These are phyloP conservation scores for Biscogniauxia sp. DNA, from an alignment of 2,329 filamentous ascomycete genomes.

Conservation along the genomic window DNA sequence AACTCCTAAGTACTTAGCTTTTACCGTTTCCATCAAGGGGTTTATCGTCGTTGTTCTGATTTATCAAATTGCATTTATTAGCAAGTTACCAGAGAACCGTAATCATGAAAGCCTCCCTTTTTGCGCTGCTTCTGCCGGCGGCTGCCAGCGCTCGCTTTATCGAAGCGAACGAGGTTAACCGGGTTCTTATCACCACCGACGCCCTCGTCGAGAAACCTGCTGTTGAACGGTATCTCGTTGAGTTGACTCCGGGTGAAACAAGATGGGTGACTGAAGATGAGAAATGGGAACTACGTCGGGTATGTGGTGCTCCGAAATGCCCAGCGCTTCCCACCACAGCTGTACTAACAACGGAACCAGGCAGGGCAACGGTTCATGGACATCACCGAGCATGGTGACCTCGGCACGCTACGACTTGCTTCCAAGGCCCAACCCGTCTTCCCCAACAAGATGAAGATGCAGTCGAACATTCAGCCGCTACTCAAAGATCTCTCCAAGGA, in stretches of 20 bases:
- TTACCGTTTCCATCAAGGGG: background rate
- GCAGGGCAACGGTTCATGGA: slow-evolving; percentile 90
- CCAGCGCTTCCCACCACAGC: background rate
- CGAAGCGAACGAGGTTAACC: slow-evolving; percentile 49
- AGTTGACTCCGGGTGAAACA: slow-evolving; percentile 79
- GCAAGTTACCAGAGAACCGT: background rate
- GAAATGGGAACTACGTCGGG: slow-evolving; percentile 87
- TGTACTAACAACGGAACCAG: slow-evolving; percentile 43
- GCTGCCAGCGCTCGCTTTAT: slow-evolving; percentile 55
- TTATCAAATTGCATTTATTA: background rate
- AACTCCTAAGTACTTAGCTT: background rate
- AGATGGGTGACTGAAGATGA: slow-evolving; percentile 90
- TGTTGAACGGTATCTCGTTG: slow-evolving; percentile 68
- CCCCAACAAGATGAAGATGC: slow-evolving; percentile 63
- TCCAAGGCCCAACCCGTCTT: slow-evolving; percentile 53
- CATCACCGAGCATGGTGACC: slow-evolving; percentile 72
- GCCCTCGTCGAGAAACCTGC: slow-evolving; percentile 31
- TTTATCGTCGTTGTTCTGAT: background rate
- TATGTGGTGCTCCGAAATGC: slow-evolving; percentile 36
- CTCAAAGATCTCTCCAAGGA: slow-evolving; percentile 68
- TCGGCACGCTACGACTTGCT: slow-evolving; percentile 49
- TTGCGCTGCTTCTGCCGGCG: slow-evolving; percentile 54
- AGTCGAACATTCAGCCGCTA: slow-evolving; percentile 65
- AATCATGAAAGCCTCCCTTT: slow-evolving; percentile 45
- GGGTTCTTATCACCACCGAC: slow-evolving; percentile 47